Base-by-base conservation (phyloP, 805 yeast genomes). In the Barnettozyma botsteinii region DNA sequence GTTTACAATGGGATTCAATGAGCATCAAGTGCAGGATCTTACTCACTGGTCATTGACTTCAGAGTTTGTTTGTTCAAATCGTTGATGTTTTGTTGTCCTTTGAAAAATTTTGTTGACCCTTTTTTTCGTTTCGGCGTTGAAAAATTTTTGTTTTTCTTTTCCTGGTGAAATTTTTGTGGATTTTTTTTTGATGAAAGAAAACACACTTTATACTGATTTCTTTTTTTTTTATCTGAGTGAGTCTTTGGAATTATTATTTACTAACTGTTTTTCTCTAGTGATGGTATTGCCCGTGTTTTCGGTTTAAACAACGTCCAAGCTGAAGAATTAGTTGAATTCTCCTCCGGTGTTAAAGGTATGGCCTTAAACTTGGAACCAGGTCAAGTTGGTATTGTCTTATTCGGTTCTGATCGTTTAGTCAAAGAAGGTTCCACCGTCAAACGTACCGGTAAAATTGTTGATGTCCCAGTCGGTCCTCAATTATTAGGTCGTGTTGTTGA, bases 281-380 rank as follows among this genome's bases (percentile, higher is more conserved):
- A 93, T 74, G 99, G 99, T 93, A 93, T 93, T 68, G 99, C 98
- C 70, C 94, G 98, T 81, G 96, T 93, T 65, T 93, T 85, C 76
- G 99, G 99, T 76, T 78, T 93, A 64, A 93, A 89, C 93, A 93
- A 93, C 81, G 82, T 88, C 73, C 98, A 91, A 80, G 98, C 98
- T 67, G 98, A 93, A 78, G 99, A 93, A 77, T 81, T 93, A 70
- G 97, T 93, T 64, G 98, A 93, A 77, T 94, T 93, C 77, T 77
- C 96, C 48, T 87, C 98, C 47, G 98, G 99, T 79, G 98, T 91
- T 62, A 87, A 89, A 75, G 99, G 98, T 84, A 93, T 93, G 99
- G 98, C 98, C 65, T 81, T 93, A 68, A 93, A 93, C 82, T 85
- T 93, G 81, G 99, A 93, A 77, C 95, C 98, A 62, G 97, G 95